Conservation (phyloP, 148 eudicot genomes). For the Rhododendron molle region DNA sequence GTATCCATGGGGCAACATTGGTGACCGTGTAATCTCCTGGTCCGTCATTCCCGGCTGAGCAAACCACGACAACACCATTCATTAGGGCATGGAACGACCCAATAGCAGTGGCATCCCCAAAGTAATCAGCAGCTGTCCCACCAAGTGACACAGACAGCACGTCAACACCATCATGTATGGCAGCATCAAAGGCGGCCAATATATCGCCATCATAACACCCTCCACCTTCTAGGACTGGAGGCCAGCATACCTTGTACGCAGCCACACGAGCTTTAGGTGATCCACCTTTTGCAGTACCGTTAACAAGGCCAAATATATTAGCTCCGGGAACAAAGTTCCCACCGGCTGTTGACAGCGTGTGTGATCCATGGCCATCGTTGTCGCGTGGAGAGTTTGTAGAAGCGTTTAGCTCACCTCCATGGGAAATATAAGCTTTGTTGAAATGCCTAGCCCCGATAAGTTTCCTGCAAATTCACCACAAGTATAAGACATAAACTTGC, state of each 20-base stretch:
- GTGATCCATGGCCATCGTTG: conserved; percentile 62
- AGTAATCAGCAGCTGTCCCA: conserved; percentile 25
- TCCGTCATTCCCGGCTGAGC: conserved; percentile 67
- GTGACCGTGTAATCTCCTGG: conserved; percentile 31
- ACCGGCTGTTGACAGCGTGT: conserved; percentile 70
- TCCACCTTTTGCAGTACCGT: conserved; percentile 72
- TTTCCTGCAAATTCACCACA: conserved; percentile 34
- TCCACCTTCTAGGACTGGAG: conserved; percentile 5
- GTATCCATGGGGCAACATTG: conserved; percentile 68
- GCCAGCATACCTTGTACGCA: conserved; percentile 68
- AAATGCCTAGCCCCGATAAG: conserved; percentile 68
- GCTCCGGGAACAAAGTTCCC: conserved; percentile 60
- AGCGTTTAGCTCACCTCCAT: neutral
- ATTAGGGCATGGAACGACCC: conserved; percentile 58
- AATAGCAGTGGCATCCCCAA: conserved; percentile 37
- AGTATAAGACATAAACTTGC: neutral
- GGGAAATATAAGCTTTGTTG: conserved; percentile 29
- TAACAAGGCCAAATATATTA: conserved; percentile 26
- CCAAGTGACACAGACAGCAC: conserved; percentile 62
- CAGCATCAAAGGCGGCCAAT: conserved; percentile 50
- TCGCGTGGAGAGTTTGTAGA: conserved; percentile 37
- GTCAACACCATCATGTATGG: conserved; percentile 65
- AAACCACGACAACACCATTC: conserved; percentile 46
- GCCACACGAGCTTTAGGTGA: conserved; percentile 73
- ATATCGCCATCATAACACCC: conserved; percentile 49